Conservation (phyloP, 345 rosid genomes). For the Eucalyptus coolabah region DNA sequence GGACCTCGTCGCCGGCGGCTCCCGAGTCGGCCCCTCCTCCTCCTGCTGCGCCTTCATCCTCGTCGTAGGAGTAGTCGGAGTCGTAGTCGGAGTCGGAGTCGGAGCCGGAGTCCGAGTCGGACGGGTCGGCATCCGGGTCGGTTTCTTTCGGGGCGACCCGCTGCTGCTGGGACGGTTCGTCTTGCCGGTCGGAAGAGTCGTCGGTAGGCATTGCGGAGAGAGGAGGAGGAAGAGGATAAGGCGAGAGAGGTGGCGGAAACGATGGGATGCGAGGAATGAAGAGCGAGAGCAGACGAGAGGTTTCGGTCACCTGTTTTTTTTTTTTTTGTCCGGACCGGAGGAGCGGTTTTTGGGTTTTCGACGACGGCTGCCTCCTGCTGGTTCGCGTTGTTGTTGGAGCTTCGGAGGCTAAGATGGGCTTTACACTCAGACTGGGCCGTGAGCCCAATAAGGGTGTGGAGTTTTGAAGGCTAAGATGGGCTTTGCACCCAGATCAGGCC, state of each 20-base stretch:
- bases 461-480: not conserved
- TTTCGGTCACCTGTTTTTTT: too few species aligned
- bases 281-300: not conserved
- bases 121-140: not conserved
- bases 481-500: not conserved
- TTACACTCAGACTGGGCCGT: not conserved
- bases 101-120: not conserved
- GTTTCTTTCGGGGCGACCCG: not conserved
- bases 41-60: slow-evolving; percentile 1
- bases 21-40: not conserved
- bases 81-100: slow-evolving; percentile 29
- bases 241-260: not conserved
- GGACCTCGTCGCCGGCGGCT: not conserved
- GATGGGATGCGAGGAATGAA: not conserved
- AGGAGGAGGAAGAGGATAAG: not conserved
- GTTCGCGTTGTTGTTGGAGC: not conserved
- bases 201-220: not conserved
- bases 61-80: slow-evolving; percentile 30
- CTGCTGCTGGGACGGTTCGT: not conserved
- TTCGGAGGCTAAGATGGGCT: not conserved
- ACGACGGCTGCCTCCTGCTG: not conserved
- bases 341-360: not conserved
- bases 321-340: not conserved
- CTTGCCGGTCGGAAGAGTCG: not conserved
- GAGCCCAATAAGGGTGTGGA: not conserved